Evolutionary conservation across 2,329 filamentous ascomycete species (phyloP), one percentile per base, ranked within the genome.

Genomic region (Westerdykella ornata): DNA sequence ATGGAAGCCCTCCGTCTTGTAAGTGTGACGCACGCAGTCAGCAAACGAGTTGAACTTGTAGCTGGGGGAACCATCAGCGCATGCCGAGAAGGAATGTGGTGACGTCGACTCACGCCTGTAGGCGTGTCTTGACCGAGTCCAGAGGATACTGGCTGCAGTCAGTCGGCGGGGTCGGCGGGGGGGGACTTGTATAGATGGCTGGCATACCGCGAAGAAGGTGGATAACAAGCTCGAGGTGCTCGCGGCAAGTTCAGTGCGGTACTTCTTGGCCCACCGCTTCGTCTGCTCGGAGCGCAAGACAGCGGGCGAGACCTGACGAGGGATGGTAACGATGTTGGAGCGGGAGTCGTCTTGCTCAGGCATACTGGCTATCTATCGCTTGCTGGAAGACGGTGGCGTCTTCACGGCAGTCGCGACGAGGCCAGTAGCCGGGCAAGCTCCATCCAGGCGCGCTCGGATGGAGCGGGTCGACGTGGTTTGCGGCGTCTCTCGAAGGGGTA

Each of bases 101-200:
- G 43, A 36, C 32, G 42, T 30, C 39, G 37, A 52, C 67, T 47
- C 66, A 70, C 51, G 84, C 85, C 71, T 94, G 87, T 80, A 92
- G 87, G 59, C 87, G 84, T 42, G 85, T 89, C 73, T 94, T 94
- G 63, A 90, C 83, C 56, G 87, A 90, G 65, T 94, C 87, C 53
- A 94, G 78, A 16, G 87, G 87, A 61, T 90, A 94, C 72, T 75
- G 39, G 16, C 39, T 46, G 37, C 37, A 41, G 44, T 65, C 34
- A 66, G 60, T 41, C 16, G 18, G 13, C 4, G n/a, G n/a, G n/a
- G 7, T 5, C 19, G 8, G 2, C 5, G 19, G 6, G 22, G 22
- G n/a, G 15, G 37, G 9, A 30, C 9, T 22, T 20, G 33, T 11
- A 34, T 22, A 30, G 13, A 14, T 16, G 3, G 13, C 14, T 16